phyloP scores from a whole-genome alignment of 2,329 filamentous ascomycete species.

The Alternaria solani region DNA sequence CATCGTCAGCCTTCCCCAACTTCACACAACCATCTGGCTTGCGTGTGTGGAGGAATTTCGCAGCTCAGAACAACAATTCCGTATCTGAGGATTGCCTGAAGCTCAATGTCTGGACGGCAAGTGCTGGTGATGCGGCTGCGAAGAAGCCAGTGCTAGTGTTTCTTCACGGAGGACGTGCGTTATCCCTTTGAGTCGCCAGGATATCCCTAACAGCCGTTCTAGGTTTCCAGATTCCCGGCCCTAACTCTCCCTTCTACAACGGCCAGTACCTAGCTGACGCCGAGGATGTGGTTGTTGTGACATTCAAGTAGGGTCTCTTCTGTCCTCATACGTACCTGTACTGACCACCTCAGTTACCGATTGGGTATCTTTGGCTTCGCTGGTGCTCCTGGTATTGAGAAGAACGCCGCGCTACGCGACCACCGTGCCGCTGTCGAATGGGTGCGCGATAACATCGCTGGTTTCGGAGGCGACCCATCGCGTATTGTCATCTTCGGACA shows the following conservation, averaged over 20 bases:
- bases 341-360: slow-evolving; percentile 39
- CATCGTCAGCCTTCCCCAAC: slow-evolving; percentile 34
- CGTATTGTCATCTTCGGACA: slow-evolving; percentile 53
- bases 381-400: slow-evolving; percentile 43
- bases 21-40: slow-evolving; percentile 36
- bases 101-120: slow-evolving; percentile 42
- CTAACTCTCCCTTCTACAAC: slow-evolving; percentile 38
- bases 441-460: slow-evolving; percentile 52
- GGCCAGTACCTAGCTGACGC: slow-evolving; percentile 38
- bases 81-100: slow-evolving; percentile 41
- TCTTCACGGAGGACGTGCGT: slow-evolving; percentile 41
- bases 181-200: neutral
- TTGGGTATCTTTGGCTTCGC: slow-evolving; percentile 53
- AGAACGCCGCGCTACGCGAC: slow-evolving; percentile 49
- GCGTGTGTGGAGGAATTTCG: slow-evolving; percentile 39
- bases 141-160: slow-evolving; percentile 43
- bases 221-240: slow-evolving; percentile 37
- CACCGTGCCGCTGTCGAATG: slow-evolving; percentile 47
- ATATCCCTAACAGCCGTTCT: slow-evolving; percentile 3
- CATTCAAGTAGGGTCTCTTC: slow-evolving; percentile 27
- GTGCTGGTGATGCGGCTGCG: slow-evolving; percentile 15
- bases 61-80: slow-evolving; percentile 33
- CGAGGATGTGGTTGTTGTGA: slow-evolving; percentile 44
- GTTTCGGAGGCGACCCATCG: slow-evolving; percentile 52
- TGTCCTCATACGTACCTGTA: neutral